Evolutionary conservation across 2,329 filamentous ascomycete species (phyloP).

Genomic region (Pleomassaria siparia): DNA sequence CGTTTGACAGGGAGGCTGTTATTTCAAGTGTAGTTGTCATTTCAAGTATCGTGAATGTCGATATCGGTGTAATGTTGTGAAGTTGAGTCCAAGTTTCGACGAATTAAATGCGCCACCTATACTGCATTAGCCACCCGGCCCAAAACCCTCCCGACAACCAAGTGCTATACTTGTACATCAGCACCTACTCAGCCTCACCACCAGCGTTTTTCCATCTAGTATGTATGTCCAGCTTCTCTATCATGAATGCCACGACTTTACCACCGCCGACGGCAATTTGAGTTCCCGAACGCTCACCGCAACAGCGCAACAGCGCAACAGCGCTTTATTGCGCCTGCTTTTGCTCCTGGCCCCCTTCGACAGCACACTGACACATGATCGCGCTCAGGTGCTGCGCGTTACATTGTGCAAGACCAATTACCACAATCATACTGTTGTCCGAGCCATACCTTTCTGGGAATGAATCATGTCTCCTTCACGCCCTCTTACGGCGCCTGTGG

Average conservation of each 20-base stretch:
- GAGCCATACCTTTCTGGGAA: neutral
- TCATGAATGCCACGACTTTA: constrained; percentile 9
- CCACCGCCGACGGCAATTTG: constrained; percentile 18
- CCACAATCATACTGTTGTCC: neutral
- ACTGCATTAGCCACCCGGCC: constrained; percentile 2
- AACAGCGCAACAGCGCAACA: constrained; percentile 11
- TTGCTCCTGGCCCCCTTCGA: constrained; percentile 1
- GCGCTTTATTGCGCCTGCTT: constrained; percentile 12
- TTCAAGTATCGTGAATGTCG: neutral
- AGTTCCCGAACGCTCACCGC: constrained; percentile 19
- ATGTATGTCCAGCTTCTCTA: constrained; percentile 15
- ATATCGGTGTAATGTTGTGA: constrained; percentile 3
- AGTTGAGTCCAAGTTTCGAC: neutral
- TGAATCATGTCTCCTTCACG: constrained; percentile 15
- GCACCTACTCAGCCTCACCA: constrained; percentile 16
- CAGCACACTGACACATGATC: constrained; percentile 12
- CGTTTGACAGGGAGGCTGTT: neutral
- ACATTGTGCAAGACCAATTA: constrained; percentile 2
- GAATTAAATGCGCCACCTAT: constrained; percentile 4
- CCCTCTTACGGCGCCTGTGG: constrained; percentile 11
- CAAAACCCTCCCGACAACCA: constrained; percentile 4
- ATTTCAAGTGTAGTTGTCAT: neutral
- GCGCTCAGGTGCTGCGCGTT: constrained; percentile 10
- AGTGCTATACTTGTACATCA: constrained; percentile 14
- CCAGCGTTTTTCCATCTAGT: constrained; percentile 8